Percentiles rank a stretch among this genome's conserved stretches.
Evolutionary conservation across 345 rosid genomes (phyloP).

Genomic region (Cochlearia excelsa): DNA sequence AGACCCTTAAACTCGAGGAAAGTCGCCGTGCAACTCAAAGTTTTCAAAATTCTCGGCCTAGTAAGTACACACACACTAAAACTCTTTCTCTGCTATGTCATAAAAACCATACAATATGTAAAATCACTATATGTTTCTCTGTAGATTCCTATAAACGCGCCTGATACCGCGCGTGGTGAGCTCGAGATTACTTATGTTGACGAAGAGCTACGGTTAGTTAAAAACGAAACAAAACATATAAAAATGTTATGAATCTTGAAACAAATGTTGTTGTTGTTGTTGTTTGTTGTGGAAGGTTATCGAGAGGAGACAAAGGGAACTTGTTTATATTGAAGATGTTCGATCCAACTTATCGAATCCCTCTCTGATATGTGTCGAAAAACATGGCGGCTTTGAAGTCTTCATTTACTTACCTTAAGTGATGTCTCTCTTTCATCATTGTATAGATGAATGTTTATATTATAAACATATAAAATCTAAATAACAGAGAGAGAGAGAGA

Average conservation of each 20-base stretch:
- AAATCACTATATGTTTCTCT: too few relatives aligned
- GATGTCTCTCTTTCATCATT: too few relatives aligned
- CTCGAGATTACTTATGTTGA: slow-evolving; percentile 61
- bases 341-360: slow-evolving; percentile 79
- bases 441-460: too few relatives aligned
- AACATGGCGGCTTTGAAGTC: too few relatives aligned
- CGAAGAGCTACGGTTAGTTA: slow-evolving; percentile 51
- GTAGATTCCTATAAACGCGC: slow-evolving; percentile 61
- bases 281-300: slow-evolving; percentile 50
- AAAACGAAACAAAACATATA: slow-evolving; percentile 4
- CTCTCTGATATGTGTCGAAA: slow-evolving; percentile 31
- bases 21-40: slow-evolving; percentile 79
- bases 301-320: slow-evolving; percentile 91
- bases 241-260: neutral
- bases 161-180: slow-evolving; percentile 61
- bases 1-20: slow-evolving; percentile 69
- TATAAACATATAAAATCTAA: too few relatives aligned
- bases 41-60: slow-evolving; percentile 72
- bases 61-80: slow-evolving; percentile 46
- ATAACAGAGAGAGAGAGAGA: too few relatives aligned
- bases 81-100: slow-evolving; percentile 1
- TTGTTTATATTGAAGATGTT: slow-evolving; percentile 88
- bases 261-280: neutral
- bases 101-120: too few relatives aligned
- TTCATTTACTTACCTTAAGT: too few relatives aligned